Evolutionary conservation across 495 filamentous ascomycete genomes (phyloP), one percentile per base, ranked within the genome.

Genomic region (Trypethelium eluteriae): DNA sequence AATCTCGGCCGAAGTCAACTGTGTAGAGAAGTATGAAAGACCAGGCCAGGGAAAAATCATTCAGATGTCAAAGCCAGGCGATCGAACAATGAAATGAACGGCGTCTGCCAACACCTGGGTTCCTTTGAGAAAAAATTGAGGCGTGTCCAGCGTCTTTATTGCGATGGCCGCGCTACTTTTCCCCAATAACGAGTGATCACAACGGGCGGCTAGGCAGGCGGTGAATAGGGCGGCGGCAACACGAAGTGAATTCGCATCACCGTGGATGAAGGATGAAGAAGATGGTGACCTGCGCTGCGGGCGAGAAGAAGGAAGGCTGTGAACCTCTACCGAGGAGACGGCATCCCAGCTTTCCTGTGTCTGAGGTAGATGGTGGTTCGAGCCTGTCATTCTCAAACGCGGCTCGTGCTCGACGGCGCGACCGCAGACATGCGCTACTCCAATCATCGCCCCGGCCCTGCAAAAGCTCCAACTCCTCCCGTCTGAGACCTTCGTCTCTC

Each of bases 1-100:
- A 32, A 41, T 62, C 59, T 62, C 59, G 59, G 59, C 35, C 59
- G 59, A 53, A n/a, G 11, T 25, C 41, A 44, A 44, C 0, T 53
- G 10, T 53, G 41, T 46, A 16, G 14, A 9, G 41, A 16, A 16
- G 9, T 46, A 1, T 46, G 0, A 7, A 46, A 46, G 14, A 16
- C 41, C 41, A 46, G 9, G 14, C 9, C 14, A 46, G 14, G 7
- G 41, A 9, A 16, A 16, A 25, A 25, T 25, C 25, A 25, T 25
- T 2, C 1, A n/a, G 2, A 16, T 25, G 5, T 5, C 49, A 25
- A 53, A 25, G 49, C 49, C 49, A 18, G 49, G 11, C n/a, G 49
- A 16, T 14, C 11, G 18, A 53, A 25, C 5, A 18, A 18, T 53
- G 49, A 53, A 16, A 25, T 53, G 0, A 53, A 53, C 2, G 49